Base-by-base conservation (phyloP, 164 flowering plant genomes). In the Vitis amurensis region DNA sequence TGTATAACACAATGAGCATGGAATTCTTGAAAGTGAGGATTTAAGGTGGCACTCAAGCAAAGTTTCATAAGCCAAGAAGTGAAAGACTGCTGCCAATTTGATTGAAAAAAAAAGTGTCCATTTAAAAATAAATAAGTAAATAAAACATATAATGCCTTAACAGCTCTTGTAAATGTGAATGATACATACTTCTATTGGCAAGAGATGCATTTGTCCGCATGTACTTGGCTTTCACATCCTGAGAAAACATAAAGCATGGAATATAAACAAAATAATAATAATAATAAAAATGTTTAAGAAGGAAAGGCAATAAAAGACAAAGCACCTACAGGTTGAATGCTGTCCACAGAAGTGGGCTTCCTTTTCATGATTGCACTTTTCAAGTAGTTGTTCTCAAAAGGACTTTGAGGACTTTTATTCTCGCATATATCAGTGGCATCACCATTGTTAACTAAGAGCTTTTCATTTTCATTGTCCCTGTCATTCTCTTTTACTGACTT, bases 141-240 rank as follows among this genome's bases (percentile, higher is more conserved):
- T 23, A 16, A 1, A 67, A 66, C n/a, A 30, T 31, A 8, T 31
- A 67, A 47, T 19, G 2, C 8, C 13, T 23, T 68, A 8, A 19
- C 15, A 63, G 37, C 27, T 44, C 14, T 63, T 16, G 29, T 4
- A 19, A 63, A 16, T 23, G 27, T 23, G 27, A 23, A 44, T 13
- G 27, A 50, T 14, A 63, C 80, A 72, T 79, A 88, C 89, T 68
- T 79, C 59, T 59, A 14, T 58, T 59, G 19, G 69, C 53, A 70
- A 49, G 63, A 72, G 74, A 59, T 71, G 70, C 68, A 59, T 68
- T 61, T 61, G 74, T 48, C 60, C 69, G 70, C 30, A 75, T 55
- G 31, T 64, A 68, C 76, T 79, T 81, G 55, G 74, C 63, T 29
- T 71, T 65, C 56, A 51, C 30, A 55, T 63, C 92, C 94, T 90